Base-by-base conservation (phyloP, 495 filamentous ascomycete genomes). In the Daldinia loculata region DNA sequence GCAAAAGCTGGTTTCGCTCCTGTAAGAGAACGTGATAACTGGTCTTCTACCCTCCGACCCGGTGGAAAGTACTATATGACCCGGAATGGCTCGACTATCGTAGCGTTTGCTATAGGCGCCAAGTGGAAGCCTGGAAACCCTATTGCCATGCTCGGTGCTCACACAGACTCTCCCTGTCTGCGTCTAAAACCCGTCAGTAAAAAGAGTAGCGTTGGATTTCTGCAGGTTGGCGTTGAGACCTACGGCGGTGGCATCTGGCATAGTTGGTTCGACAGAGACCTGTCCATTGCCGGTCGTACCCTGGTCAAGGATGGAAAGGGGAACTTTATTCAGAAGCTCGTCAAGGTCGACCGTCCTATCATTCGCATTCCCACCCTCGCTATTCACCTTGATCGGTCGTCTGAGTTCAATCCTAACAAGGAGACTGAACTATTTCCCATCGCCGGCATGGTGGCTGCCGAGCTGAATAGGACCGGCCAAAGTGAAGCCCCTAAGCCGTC, bases 11-110 rank as follows among this genome's bases (percentile, higher is more conserved):
- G 94, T 43, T 99, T 98, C 84, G 83, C 86, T 72, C 87, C 90
- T 74, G 92, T 99, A 81, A 91, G 92, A 88, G 95, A 98, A 79
- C 90, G 91, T 74, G 93, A 97, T 73, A 89, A 91, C 43, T 99
- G 95, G 95, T 84, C 89, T 17, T 89, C 90, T 7, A 86, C 82
- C 38, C 88, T 97, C 67, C 86, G 89, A 65, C 92, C 93, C 26
- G 95, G 95, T 61, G 95, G 95, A 55, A 97, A 95, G 79, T 99
- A 98, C 80, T 98, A 92, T 82, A 85, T 98, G 74, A 99, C 95
- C 45, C 89, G 95, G 50, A 99, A 99, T 81, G 91, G 88, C 61
- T 96, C 95, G 27, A 94, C 96, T 32, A 91, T 99, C 67, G 86
- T 98, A 43, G 95, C 96, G 60, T 99, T 99, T 80, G 92, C 93